phyloP scores from a whole-genome alignment of 371 early-diverging fungal genomes.

The Mucor racemosus region DNA sequence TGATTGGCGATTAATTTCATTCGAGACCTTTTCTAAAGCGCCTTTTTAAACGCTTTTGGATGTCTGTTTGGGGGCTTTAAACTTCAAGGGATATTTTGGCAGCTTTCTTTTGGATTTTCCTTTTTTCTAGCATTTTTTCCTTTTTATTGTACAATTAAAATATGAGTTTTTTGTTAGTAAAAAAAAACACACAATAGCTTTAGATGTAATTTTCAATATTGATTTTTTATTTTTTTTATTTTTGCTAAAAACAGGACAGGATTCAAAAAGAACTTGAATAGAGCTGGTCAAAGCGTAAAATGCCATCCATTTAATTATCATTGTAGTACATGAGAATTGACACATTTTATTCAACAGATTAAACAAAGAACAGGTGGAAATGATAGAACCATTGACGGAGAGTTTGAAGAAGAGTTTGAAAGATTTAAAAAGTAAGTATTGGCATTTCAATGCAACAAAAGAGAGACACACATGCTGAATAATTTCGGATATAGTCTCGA shows the following conservation, averaged over 20 bases:
- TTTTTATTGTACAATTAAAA: neutral
- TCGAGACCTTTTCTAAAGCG: neutral
- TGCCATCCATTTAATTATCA: neutral
- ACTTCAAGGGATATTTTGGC: constrained; percentile 11
- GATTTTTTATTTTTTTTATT: no score
- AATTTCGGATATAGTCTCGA: constrained; percentile 72
- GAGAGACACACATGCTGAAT: neutral
- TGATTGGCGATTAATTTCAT: neutral
- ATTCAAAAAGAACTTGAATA: constrained; percentile 83
- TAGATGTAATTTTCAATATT: neutral
- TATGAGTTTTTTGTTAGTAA: constrained; percentile 54
- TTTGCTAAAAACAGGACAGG: no score
- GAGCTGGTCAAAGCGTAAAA: constrained; percentile 79
- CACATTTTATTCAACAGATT: constrained; percentile 40
- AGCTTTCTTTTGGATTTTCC: neutral
- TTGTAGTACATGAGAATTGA: neutral
- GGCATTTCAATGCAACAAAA: neutral
- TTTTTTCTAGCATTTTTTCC: neutral
- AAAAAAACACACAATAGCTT: no score
- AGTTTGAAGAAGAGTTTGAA: constrained; percentile 86
- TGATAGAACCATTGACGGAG: constrained; percentile 83
- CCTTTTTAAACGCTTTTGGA: neutral
- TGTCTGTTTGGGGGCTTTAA: neutral
- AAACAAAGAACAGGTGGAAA: constrained; percentile 75
- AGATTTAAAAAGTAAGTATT: constrained; percentile 74